Conservation (phyloP, 2,329 filamentous ascomycete genomes). For the Colletotrichum cuscutae region DNA sequence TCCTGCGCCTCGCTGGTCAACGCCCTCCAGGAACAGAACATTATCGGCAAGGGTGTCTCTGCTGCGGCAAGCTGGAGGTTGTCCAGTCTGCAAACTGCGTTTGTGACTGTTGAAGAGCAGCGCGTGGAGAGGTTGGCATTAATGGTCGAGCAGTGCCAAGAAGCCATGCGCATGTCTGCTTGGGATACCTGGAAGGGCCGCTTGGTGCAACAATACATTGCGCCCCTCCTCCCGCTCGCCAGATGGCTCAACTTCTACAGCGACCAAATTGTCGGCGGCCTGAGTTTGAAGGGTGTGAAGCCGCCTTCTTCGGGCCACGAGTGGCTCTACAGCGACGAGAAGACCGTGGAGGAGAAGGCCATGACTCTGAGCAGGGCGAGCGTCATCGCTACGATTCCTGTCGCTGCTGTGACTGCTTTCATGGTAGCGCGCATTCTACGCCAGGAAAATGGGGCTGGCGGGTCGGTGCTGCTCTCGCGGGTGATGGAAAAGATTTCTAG, state of each 20-base stretch:
- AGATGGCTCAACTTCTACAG: conserved; percentile 26
- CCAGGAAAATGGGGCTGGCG: background rate
- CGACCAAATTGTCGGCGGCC: conserved; percentile 1
- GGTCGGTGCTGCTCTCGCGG: background rate
- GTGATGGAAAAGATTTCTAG: conserved; percentile 5
- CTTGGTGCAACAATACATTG: conserved; percentile 14
- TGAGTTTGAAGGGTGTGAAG: conserved; percentile 3
- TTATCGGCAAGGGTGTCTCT: background rate
- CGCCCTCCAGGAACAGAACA: conserved; percentile 27
- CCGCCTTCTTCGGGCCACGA: conserved; percentile 1
- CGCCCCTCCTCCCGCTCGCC: conserved; percentile 4
- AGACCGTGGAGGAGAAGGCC: background rate
- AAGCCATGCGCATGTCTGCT: conserved; percentile 23
- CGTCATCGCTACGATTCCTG: background rate
- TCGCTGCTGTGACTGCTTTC: conserved; percentile 21
- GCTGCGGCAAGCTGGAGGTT: background rate
- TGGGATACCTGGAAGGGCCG: conserved; percentile 20
- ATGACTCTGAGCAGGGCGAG: background rate
- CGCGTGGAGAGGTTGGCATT: conserved; percentile 4
- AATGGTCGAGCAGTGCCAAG: conserved; percentile 26
- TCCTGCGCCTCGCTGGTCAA: conserved; percentile 40
- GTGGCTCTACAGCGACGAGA: conserved; percentile 27
- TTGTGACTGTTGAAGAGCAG: conserved; percentile 15
- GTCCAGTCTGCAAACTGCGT: background rate
- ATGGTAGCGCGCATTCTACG: background rate